Base-by-base conservation (phyloP, 805 yeast species). In the Ogataea trehalophila region DNA sequence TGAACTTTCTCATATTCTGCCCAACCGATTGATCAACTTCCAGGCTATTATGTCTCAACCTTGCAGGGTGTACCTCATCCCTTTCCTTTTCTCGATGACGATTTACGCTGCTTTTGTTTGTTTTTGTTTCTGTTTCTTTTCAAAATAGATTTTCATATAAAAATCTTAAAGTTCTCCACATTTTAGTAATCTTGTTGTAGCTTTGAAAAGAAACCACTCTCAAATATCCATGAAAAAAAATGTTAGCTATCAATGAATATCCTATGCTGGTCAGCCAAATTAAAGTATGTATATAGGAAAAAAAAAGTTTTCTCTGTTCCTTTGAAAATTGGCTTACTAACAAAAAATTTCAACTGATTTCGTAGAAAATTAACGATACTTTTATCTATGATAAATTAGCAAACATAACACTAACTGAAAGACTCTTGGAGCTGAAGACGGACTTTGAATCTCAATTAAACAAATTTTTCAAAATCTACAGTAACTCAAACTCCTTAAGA, bases 221-320 rank as follows among this genome's bases (percentile, higher is more conserved):
- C 11, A 16, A 16, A 11, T 17, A 36, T 16, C 9, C 9, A 9
- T 5, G 11, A 7, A 26, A 13, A 17, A 37, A n/a, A 40, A 44
- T 47, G 51, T 42, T 50, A 41, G 39, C 45, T 36, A 42, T 50
- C 22, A 42, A 44, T 34, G 50, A 53, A 33, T 53, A 53, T 23
- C 54, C 54, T 15, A 39, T 46, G 39, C 38, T 53, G 36, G 35
- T 34, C 20, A 35, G 33, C 11, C 49, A 49, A 38, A 31, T 53
- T 23, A 18, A 46, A 22, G 56, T 53, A 43, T 46, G 56, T 53
- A 14, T 31, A 15, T 31, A 20, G 4, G 4, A 20, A 20, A 20
- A 20, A 20, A 20, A 20, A 20, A 20, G 20, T 20, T 20, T 20
- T 9, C 41, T 3, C 11, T 7, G 36, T n/a, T 33, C 2, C 4